phyloP scores from a whole-genome alignment of 768 basidiomycete genomes.

The Rhodotorula taiwanensis region DNA sequence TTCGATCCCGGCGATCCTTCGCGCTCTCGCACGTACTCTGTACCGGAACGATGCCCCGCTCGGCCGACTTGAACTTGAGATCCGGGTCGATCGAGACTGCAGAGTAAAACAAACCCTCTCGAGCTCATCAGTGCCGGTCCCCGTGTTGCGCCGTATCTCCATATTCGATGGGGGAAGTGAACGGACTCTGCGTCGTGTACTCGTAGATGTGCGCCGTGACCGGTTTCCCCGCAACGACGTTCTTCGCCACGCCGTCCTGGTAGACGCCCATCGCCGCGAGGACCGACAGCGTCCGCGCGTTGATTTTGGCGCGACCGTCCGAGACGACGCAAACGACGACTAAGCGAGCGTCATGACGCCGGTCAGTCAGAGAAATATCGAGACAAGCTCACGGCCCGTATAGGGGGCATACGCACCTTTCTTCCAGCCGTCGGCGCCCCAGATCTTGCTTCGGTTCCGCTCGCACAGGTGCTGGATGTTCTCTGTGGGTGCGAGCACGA shows the following conservation, averaged over 20 bases:
- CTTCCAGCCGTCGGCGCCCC: constrained; percentile 98
- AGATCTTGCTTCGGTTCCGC: constrained; percentile 79
- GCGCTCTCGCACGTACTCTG: constrained; percentile 56
- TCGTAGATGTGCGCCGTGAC: constrained; percentile 89
- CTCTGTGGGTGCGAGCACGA: constrained; percentile 42
- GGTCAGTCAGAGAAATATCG: too few species aligned
- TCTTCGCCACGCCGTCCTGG: constrained; percentile 85
- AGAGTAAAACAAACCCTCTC: not conserved
- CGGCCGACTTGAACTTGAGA: constrained; percentile 71
- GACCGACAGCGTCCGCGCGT: constrained; percentile 61
- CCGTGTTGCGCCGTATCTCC: too few species aligned
- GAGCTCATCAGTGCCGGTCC: too few species aligned
- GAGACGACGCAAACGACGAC: constrained; percentile 47
- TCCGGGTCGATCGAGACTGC: constrained; percentile 73
- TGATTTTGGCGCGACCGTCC: constrained; percentile 47
- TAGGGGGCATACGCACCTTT: constrained; percentile 60
- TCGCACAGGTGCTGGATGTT: constrained; percentile 84
- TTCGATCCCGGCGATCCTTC: too few species aligned
- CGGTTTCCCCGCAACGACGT: constrained; percentile 55
- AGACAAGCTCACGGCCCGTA: too few species aligned
- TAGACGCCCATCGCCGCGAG: constrained; percentile 91
- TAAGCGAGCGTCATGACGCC: constrained; percentile 1
- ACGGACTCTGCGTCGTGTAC: constrained; percentile 74
- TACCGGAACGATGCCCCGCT: constrained; percentile 75
- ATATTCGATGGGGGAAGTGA: not conserved